Evolutionary conservation across 31 red algal species (phyloP).

Genomic region (Odonthalia washingtoniensis): DNA sequence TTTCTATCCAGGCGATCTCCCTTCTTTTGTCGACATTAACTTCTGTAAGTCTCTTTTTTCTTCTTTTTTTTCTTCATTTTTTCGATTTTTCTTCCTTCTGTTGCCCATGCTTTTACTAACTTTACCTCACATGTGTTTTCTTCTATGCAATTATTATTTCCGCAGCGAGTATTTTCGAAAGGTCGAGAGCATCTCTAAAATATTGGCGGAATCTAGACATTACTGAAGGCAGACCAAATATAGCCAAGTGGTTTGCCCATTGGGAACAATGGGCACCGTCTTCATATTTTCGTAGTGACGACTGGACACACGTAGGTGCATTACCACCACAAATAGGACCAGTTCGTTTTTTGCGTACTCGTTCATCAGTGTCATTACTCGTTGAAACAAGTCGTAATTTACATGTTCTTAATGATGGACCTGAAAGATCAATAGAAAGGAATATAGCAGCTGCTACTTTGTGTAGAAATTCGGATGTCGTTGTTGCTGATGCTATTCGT

Average conservation of each 20-base stretch:
- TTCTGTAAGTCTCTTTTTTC: too few relatives aligned
- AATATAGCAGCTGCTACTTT: constrained; percentile 58
- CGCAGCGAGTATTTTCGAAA: constrained; percentile 61
- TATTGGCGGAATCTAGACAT: constrained; percentile 79
- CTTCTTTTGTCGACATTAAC: too few relatives aligned
- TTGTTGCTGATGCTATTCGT: constrained; percentile 72
- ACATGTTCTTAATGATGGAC: constrained; percentile 62
- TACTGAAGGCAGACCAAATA: constrained; percentile 58
- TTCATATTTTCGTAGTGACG: constrained; percentile 54
- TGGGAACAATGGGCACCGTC: constrained; percentile 60
- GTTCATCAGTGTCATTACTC: constrained; percentile 22
- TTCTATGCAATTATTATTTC: too few relatives aligned
- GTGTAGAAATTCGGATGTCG: constrained; percentile 47
- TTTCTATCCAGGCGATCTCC: too few relatives aligned
- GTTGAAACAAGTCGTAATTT: constrained; percentile 56
- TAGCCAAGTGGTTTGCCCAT: constrained; percentile 65
- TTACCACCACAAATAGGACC: constrained; percentile 83
- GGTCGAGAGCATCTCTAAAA: constrained; percentile 56
- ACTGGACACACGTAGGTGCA: constrained; percentile 76
- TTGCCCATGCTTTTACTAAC: too few relatives aligned
- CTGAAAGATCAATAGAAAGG: constrained; percentile 37
- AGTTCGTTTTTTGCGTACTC: constrained; percentile 43
- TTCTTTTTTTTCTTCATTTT: too few relatives aligned
- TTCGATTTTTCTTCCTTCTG: too few relatives aligned
- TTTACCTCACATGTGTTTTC: too few relatives aligned